A percentile compares a stretch with the other conserved stretches of the same genome.
Evolutionary conservation across 2,329 filamentous ascomycete genomes (phyloP).

Genomic region (Lasiodiplodia sp.): DNA sequence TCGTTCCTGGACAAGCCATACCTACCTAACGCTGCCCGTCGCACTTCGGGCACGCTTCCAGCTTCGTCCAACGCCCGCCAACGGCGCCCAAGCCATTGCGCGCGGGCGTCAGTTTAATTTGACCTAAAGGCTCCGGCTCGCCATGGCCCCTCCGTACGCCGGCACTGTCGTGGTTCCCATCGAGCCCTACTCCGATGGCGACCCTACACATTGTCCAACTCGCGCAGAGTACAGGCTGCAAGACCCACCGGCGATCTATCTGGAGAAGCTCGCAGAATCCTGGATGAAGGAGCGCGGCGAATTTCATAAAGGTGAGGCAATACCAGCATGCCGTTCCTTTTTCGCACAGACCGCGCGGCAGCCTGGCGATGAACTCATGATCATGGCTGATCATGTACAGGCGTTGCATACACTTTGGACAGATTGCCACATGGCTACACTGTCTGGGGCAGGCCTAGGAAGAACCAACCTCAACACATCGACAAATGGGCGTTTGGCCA

Average conservation of each 20-base stretch:
- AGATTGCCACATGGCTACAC: conserved; percentile 62
- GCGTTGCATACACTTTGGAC: conserved; percentile 59
- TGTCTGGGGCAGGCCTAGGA: conserved; percentile 56
- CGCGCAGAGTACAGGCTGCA: conserved; percentile 44
- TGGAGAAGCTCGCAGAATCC: conserved; percentile 54
- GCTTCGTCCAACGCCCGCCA: background rate
- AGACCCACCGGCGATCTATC: conserved; percentile 51
- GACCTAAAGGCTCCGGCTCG: background rate
- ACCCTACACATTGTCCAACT: conserved; percentile 47
- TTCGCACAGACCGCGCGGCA: background rate
- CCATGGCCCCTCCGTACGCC: conserved; percentile 10
- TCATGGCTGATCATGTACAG: conserved; percentile 11
- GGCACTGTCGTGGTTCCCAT: conserved; percentile 5
- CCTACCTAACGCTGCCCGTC: background rate
- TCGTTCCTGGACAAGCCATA: background rate
- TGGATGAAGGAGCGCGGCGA: conserved; percentile 58
- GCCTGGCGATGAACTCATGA: background rate
- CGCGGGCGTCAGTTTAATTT: background rate
- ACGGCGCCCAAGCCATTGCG: conserved; percentile 2
- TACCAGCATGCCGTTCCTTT: background rate
- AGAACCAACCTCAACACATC: conserved; percentile 47
- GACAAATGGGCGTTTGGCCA: conserved; percentile 68
- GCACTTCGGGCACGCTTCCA: background rate
- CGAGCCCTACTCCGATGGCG: conserved; percentile 43
- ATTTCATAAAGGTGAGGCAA: conserved; percentile 2